These are phyloP conservation scores for Solanum lycopersicoides DNA, from an alignment of 257 asterid genomes.

Conservation along the genomic window DNA sequence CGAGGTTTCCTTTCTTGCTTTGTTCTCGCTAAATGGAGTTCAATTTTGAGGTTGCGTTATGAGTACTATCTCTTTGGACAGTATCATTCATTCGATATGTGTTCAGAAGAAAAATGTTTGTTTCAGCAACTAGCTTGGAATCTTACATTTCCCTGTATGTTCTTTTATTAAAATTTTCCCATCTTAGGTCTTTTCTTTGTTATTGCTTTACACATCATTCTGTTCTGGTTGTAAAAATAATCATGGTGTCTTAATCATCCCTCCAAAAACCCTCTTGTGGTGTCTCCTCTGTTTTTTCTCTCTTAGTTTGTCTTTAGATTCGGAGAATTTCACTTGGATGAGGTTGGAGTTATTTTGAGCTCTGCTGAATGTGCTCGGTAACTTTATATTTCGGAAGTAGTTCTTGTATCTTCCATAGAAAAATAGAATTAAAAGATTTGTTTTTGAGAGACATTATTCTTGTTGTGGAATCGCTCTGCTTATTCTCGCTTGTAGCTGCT, in stretches of 20 bases:
- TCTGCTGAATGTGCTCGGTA: not conserved
- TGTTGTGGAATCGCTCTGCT: not conserved
- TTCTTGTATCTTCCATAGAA: not conserved
- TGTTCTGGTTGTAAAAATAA: not conserved
- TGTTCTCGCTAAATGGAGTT: not conserved
- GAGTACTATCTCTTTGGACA: not conserved
- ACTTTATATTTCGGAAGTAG: not conserved
- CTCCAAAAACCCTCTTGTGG: not conserved
- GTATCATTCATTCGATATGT: not conserved
- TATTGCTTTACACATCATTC: not conserved
- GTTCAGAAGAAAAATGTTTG: not conserved
- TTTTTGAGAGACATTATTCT: not conserved
- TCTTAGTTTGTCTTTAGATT: not conserved
- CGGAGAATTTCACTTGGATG: not conserved
- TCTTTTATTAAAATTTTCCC: not conserved
- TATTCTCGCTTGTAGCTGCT: not conserved
- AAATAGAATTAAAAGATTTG: not conserved
- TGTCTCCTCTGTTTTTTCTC: not conserved
- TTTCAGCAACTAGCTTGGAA: not conserved
- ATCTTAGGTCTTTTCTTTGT: not conserved
- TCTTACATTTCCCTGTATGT: not conserved
- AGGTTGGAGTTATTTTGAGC: not conserved
- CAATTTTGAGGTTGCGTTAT: not conserved
- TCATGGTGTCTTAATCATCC: not conserved
- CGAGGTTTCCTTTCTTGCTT: conserved; percentile 41